These are phyloP conservation scores for Mucor lusitanicus DNA, from an alignment of 371 early-diverging fungal genomes.

Conservation along the genomic window DNA sequence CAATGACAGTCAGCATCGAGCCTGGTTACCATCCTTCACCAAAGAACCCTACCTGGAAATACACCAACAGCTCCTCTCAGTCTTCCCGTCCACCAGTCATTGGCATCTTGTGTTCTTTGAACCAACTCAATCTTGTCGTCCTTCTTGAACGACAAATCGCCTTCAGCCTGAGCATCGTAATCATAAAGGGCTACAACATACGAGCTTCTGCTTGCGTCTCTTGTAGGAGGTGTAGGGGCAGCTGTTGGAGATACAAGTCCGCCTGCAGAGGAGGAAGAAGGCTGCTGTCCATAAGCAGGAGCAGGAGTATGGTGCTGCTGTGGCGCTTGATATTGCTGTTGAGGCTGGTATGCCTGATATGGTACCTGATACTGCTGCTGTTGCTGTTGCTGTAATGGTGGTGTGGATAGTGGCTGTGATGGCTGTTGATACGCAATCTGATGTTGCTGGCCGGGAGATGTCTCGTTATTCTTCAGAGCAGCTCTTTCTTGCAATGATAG, in stretches of 20 bases:
- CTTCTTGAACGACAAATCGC: constrained; percentile 68
- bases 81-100: constrained; percentile 82
- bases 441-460: constrained; percentile 3
- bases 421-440: constrained; percentile 1
- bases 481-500: constrained; percentile 45
- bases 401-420: neutral
- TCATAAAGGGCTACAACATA: constrained; percentile 69
- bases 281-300: neutral
- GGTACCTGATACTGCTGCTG: neutral
- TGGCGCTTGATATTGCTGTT: constrained; percentile 2
- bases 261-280: neutral
- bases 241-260: constrained; percentile 1
- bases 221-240: constrained; percentile 7
- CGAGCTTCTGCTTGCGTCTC: neutral
- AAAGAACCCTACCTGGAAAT: constrained; percentile 63
- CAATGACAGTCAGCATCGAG: neutral
- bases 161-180: constrained; percentile 68
- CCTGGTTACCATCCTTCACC: neutral
- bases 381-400: constrained; percentile 7
- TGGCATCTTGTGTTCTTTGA: constrained; percentile 50
- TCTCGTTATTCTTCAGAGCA: constrained; percentile 23
- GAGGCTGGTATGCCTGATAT: neutral
- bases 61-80: constrained; percentile 62
- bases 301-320: neutral
- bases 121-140: constrained; percentile 72